Base-by-base conservation (phyloP, 805 yeast species). In the Candida silvicultrix region DNA sequence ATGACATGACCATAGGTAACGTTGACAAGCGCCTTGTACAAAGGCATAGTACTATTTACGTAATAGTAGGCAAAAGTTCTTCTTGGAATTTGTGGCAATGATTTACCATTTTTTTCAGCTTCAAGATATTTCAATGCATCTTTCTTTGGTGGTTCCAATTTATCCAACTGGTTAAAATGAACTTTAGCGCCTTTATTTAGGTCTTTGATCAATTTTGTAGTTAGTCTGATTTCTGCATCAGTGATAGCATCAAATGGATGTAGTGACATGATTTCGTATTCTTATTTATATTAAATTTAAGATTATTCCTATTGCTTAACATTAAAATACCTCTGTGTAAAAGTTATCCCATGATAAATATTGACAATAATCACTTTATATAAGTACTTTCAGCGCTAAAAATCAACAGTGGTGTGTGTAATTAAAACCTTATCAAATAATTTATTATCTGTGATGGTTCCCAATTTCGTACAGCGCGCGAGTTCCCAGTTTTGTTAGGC, bases 71-170 rank as follows among this genome's bases (percentile, higher is more conserved):
- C 78, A 62, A 81, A 83, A 18, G 81, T 77, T 43, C 83, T 71
- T 70, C 95, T 80, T 38, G 89, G 75, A 48, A 86, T 78, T n/a
- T 52, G 59, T 31, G 87, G 87, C 21, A 79, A 63, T 20, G 66
- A 55, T 19, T 63, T 64, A 31, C 81, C 82, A 39, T 70, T 66
- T 55, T 75, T 78, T 68, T 84, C 89, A 45, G 85, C 82, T 49
- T 80, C 83, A 51, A 86, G 69, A 65, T 73, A 85, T 56, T 73
- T 77, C 51, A 79, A 58, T 83, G 86, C 81, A 50, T 75, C 80
- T 55, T 75, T 69, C 74, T 86, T 86, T 49, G 95, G 90, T 31
- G 95, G 95, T 60, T 86, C 95, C 41, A 77, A 55, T 62, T 81
- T 74, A 60, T 84, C 90, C 49, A 81, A 66, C 62, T 79, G 85